Evolutionary conservation across 2,329 filamentous ascomycete genomes (phyloP), one percentile per base, ranked within the genome.

Genomic region (Fusarium equiseti): DNA sequence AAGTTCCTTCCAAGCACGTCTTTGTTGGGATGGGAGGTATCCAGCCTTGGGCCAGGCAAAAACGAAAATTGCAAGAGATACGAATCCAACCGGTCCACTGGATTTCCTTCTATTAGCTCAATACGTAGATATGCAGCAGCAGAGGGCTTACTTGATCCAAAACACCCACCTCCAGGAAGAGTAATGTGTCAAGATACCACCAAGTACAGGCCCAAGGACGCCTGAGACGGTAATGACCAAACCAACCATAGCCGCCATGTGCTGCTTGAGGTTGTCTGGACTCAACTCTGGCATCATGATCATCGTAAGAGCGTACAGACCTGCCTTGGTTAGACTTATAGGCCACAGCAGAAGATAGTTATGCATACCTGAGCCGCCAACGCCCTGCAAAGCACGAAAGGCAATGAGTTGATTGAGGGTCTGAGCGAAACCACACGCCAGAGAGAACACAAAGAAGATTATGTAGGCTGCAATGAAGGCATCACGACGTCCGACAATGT

Each of bases 221-320:
- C 85, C 86, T 8, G 85, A 79, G 24, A 81, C 66, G 24, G 84
- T 83, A 48, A 88, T 76, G 4, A 87, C 81, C 20, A 85, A 75
- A 1, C 86, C 87, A 6, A 88, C 81, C 3, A 87, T 60, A 22
- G 80, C 81, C 4, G 81, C 83, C 13, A 89, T 83, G 48, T 82
- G 77, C 52, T 83, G 80, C 35, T 79, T 78, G 29, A 83, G 66
- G 4, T 79, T 76, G 1, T 66, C 56, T 0, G 86, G 84, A 16
- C 82, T 80, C 27, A 88, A 72, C 70, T 89, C 87, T 1, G 85
- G 82, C 35, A 88, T 75, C 29, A 87, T 84, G 51, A 88, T 83
- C 84, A 89, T 87, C 3, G 85, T 81, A n/a, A 88, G 78, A 8
- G 85, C 85, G 69, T 87, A 87, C n/a, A 87, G 74, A 1, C 86